These are phyloP conservation scores for Saturnispora saitoi DNA, from an alignment of 805 yeast species.

Conservation along the genomic window DNA sequence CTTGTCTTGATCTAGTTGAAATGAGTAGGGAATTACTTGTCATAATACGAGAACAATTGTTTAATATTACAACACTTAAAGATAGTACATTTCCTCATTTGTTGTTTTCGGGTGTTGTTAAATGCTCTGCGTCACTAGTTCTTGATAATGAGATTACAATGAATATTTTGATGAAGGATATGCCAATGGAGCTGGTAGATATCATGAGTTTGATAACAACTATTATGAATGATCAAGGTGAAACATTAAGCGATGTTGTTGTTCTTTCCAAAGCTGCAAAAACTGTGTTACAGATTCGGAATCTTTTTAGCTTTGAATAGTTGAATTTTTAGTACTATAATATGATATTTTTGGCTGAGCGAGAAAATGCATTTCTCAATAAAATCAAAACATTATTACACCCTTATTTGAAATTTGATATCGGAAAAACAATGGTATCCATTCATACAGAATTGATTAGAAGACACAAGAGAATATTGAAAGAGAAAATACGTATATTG, in stretches of 20 bases:
- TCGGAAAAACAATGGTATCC: constrained; percentile 7
- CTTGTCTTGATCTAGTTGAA: constrained; percentile 39
- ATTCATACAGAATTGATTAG: constrained; percentile 9
- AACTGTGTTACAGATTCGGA: neutral
- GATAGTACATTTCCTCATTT: constrained; percentile 6
- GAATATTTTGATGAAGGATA: neutral
- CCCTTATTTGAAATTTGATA: neutral
- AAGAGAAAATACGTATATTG: constrained; percentile 4
- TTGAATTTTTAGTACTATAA: neutral
- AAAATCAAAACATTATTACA: neutral
- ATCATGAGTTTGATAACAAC: neutral
- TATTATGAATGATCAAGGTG: constrained; percentile 7
- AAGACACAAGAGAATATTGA: constrained; percentile 11
- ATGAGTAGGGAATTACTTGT: constrained; percentile 49
- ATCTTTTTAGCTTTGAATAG: neutral
- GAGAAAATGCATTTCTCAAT: neutral
- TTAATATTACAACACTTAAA: neutral
- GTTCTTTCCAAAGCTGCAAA: constrained; percentile 2
- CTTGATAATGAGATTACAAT: constrained; percentile 9
- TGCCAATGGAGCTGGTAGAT: constrained; percentile 2
- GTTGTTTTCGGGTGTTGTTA: constrained; percentile 10
- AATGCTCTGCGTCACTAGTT: constrained; percentile 6
- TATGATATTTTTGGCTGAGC: neutral
- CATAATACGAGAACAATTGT: constrained; percentile 18
- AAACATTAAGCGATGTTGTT: neutral